Conservation (phyloP, 371 early-diverging fungal genomes). For the Parasitella parasitica region DNA sequence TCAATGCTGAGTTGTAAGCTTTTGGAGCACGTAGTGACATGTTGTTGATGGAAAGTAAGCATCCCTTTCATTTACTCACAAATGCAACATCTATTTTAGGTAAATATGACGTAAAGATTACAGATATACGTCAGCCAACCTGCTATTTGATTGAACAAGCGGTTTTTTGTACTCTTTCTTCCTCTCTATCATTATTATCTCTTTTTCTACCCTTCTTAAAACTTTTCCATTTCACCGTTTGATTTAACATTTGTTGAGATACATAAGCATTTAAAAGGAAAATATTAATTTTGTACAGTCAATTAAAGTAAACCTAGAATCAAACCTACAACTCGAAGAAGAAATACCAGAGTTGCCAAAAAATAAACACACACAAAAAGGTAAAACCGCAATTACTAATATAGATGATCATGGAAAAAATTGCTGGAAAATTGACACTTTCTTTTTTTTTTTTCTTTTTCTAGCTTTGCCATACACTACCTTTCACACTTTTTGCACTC, state of each 20-base stretch:
- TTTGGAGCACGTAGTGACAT: neutral
- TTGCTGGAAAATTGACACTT: neutral
- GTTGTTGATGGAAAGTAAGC: neutral
- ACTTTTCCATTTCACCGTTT: neutral
- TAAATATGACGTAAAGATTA: slow-evolving; percentile 13
- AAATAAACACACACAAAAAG: neutral
- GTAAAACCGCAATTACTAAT: neutral
- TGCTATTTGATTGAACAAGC: slow-evolving; percentile 2
- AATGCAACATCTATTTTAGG: neutral
- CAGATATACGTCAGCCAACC: slow-evolving; percentile 3
- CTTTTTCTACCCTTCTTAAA: neutral
- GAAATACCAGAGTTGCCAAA: neutral
- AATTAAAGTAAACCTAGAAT: neutral
- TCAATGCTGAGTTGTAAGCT: neutral
- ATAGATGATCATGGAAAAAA: neutral
- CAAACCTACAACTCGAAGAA: neutral
- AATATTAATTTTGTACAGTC: neutral
- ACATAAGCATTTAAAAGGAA: neutral
- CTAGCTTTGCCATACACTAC: neutral
- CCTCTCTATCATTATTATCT: slow-evolving; percentile 2
- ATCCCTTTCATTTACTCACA: neutral
- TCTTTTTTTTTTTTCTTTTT: neutral
- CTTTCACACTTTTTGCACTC: neutral
- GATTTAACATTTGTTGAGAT: neutral
- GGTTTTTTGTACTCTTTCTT: neutral